A percentile compares a stretch with the other conserved stretches of the same genome.
Conservation (phyloP, 2,329 filamentous ascomycete species). For the Colletotrichum sp. region DNA sequence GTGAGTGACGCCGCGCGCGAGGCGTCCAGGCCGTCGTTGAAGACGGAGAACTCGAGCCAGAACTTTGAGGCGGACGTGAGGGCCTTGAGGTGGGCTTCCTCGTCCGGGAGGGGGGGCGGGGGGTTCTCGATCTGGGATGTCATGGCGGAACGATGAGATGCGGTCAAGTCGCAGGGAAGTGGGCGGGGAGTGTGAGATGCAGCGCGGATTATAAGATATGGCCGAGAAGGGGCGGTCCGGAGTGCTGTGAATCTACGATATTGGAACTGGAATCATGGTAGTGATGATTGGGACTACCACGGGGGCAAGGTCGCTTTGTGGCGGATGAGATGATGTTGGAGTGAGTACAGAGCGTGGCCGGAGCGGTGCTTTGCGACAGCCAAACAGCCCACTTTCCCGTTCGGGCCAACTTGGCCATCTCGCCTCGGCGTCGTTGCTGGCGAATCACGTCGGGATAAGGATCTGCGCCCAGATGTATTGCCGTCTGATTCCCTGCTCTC, state of each 20-base stretch:
- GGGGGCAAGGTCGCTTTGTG: neutral
- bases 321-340: slow-evolving; percentile 10
- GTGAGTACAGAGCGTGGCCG: neutral
- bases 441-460: neutral
- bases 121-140: neutral
- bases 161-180: neutral
- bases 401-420: slow-evolving; percentile 10
- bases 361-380: neutral
- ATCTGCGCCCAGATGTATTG: neutral
- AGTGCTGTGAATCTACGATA: neutral
- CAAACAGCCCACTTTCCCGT: slow-evolving; percentile 13
- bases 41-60: slow-evolving; percentile 51
- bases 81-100: slow-evolving; percentile 2
- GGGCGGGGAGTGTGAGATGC: neutral
- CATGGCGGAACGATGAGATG: neutral
- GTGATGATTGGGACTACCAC: neutral
- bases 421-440: neutral
- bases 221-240: neutral
- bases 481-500: neutral
- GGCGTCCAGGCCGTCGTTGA: slow-evolving; percentile 43
- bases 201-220: neutral
- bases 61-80: slow-evolving; percentile 33
- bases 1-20: slow-evolving; percentile 1
- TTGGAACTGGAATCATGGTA: neutral
- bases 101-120: neutral